These are phyloP conservation scores for Salix viminalis DNA, from an alignment of 345 rosid species.

Conservation along the genomic window DNA sequence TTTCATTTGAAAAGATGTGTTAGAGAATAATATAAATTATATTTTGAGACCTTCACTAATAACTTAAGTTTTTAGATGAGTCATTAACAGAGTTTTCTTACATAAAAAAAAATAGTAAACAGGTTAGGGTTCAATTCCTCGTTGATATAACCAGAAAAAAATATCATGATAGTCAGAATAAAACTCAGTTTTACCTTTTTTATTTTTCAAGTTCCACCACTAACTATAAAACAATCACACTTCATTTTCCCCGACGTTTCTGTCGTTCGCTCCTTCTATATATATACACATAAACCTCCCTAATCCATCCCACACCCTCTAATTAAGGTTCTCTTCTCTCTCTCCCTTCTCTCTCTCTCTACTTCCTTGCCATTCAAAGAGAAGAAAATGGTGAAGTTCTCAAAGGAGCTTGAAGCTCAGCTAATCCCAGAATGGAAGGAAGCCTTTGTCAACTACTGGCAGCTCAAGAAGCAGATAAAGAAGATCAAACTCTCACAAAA, in stretches of 20 bases:
- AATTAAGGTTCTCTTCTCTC: conserved; percentile 3
- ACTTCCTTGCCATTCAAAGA: neutral
- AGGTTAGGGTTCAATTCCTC: too few species aligned
- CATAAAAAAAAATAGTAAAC: too few species aligned
- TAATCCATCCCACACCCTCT: conserved; percentile 29
- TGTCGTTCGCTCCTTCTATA: conserved; percentile 17
- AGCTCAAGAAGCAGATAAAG: conserved; percentile 79
- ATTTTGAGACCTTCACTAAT: too few species aligned
- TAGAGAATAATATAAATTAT: too few species aligned
- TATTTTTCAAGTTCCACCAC: too few species aligned
- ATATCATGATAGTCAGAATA: too few species aligned
- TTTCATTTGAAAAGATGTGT: too few species aligned
- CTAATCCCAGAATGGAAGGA: conserved; percentile 98
- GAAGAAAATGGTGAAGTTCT: conserved; percentile 89
- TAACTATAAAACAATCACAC: neutral
- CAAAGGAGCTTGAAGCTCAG: conserved; percentile 94
- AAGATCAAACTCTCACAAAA: conserved; percentile 59
- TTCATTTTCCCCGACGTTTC: conserved; percentile 9
- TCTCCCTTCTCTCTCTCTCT: neutral
- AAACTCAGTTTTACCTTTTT: too few species aligned
- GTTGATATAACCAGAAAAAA: too few species aligned
- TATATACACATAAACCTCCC: conserved; percentile 36
- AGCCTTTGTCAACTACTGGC: conserved; percentile 86
- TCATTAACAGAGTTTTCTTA: too few species aligned
- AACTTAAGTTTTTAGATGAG: too few species aligned